Conservation (phyloP, 805 yeast species). For the Ogataea sp. region DNA sequence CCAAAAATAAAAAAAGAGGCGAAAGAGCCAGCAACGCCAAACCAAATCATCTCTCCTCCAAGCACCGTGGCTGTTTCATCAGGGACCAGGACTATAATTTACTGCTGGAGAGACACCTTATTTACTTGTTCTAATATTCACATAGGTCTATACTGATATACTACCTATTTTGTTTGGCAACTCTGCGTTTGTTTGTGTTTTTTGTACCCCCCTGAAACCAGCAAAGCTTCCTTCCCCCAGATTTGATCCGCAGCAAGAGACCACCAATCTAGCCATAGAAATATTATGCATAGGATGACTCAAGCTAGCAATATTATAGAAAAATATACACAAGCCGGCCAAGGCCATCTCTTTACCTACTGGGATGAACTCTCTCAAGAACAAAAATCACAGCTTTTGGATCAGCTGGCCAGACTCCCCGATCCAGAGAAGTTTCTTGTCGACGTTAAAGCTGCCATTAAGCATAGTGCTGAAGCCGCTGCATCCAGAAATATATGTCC, state of each 20-base stretch:
- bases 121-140: no score
- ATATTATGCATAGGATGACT: slow-evolving; percentile 1
- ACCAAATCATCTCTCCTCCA: no score
- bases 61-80: no score
- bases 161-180: no score
- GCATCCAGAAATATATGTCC: slow-evolving; percentile 29
- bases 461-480: slow-evolving; percentile 20
- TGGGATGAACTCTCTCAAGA: slow-evolving; percentile 30
- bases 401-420: slow-evolving; percentile 32
- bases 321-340: slow-evolving; percentile 37
- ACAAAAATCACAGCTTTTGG: slow-evolving; percentile 29
- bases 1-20: neutral
- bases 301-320: slow-evolving; percentile 7
- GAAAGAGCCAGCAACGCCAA: no score
- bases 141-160: no score
- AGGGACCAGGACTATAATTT: no score
- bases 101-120: no score
- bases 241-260: neutral
- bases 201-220: no score
- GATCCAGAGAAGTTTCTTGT: slow-evolving; percentile 33
- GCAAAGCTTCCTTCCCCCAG: neutral
- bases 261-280: no score
- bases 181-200: no score
- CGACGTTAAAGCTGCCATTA: slow-evolving; percentile 40
- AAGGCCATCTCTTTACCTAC: slow-evolving; percentile 42